These are phyloP conservation scores for Capsicum baccatum DNA, from an alignment of 257 asterid genomes.

Conservation along the genomic window DNA sequence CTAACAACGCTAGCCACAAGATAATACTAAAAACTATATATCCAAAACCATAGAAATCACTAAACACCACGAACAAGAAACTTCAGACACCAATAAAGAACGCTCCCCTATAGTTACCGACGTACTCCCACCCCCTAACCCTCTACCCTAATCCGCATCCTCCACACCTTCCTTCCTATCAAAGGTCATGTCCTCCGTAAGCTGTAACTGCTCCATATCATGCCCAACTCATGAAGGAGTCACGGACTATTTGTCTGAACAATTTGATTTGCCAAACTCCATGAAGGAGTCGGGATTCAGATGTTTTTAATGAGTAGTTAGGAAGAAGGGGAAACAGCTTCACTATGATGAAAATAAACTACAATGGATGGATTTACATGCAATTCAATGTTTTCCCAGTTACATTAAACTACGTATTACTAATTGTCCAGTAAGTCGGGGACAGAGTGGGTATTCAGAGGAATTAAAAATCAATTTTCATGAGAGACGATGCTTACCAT, in stretches of 20 bases:
- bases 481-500: constrained; percentile 61
- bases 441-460: neutral
- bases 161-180: too few species aligned
- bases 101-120: too few species aligned
- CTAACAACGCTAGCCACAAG: too few species aligned
- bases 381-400: constrained; percentile 17
- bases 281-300: neutral
- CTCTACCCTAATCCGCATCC: too few species aligned
- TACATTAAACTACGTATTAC: neutral
- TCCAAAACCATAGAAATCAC: too few species aligned
- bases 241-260: neutral
- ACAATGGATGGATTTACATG: constrained; percentile 17
- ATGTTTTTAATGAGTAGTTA: neutral
- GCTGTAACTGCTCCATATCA: too few species aligned
- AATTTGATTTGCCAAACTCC: constrained; percentile 8
- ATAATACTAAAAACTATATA: too few species aligned
- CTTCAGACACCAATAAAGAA: too few species aligned
- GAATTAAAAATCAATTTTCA: constrained; percentile 9
- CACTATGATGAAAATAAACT: constrained; percentile 5
- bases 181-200: too few species aligned
- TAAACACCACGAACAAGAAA: too few species aligned
- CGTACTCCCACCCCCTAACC: too few species aligned
- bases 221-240: neutral
- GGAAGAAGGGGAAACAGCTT: constrained; percentile 24
- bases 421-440: constrained; percentile 3